Evolutionary conservation across 1,284 basidiomycete species (phyloP), one percentile per base, ranked within the genome.

Genomic region (Ceratobasidium sp.): DNA sequence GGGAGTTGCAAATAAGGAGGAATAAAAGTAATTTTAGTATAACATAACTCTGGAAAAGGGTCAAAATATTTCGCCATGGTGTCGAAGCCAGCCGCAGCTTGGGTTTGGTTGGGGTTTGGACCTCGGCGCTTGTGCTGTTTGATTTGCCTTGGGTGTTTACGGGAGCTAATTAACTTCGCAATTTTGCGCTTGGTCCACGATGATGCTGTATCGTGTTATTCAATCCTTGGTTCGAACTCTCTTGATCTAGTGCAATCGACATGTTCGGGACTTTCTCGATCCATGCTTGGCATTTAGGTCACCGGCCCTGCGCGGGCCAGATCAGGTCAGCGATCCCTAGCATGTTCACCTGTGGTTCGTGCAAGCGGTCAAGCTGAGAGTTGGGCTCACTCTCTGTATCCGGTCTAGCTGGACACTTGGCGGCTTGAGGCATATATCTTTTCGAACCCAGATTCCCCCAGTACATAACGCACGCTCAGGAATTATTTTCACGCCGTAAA

Each of bases 301-400:
- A 20, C 56, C 56, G 56, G 56, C n/a, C 38, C 31, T 42, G 56
- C 22, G 25, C 42, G 10, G 31, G 12, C n/a, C 25, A 60, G 25
- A 40, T 40, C 27, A 34, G 15, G 35, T 25, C 35, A 38, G n/a
- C 27, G 10, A 25, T 20, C 35, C 42, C 35, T 56, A 40, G 54
- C 20, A 56, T 56, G 25, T 56, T 27, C n/a, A 40, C 54, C 35
- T 40, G 54, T 34, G 42, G 22, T 40, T 56, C 35, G 38, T 40
- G 38, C 54, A 56, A 56, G 15, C 54, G 42, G 35, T 56, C 35
- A 25, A 40, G 54, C 54, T 40, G 54, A 38, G 35, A 40, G 35
- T 25, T 40, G 22, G 20, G 32, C 35, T 13, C 35, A 17, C 54
- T n/a, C n/a, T n/a, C n/a, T n/a, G n/a, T n/a, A n/a, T n/a, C n/a